Evolutionary conservation across 2,329 filamentous ascomycete species (phyloP), one percentile per base, ranked within the genome.

Genomic region (Stenocarpella maydis): DNA sequence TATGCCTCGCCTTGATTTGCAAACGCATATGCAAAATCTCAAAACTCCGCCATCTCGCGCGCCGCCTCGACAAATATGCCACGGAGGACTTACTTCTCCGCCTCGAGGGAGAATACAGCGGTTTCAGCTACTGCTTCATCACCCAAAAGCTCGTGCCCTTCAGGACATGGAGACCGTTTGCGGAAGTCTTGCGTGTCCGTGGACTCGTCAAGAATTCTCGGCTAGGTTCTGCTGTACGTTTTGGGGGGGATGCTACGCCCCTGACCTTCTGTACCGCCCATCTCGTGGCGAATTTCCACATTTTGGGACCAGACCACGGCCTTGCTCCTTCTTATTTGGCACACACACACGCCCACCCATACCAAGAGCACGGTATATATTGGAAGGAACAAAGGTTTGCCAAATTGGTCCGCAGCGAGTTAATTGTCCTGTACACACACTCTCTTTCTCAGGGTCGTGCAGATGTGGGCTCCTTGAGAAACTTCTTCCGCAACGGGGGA

Each of bases 61-160:
- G 19, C 47, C 37, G 69, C 49, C 69, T 71, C 50, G 58, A 71
- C 37, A 17, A 26, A 60, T 19, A 68, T 52, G 69, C 34, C 41
- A 71, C 65, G 49, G 69, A 71, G 52, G 65, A 21, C 55, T 65
- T 71, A 31, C 69, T 71, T 65, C 65, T 55, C 49, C 55, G 65
- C 55, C 65, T 71, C 43, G 65, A 71, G 64, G 65, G 54, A 47
- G 69, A 68, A 2, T 68, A 37, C 49, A 39, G 58, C 50, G 69
- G 69, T 49, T 37, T 68, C 14, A 65, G 47, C 58, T 68, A 71
- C 65, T 71, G 69, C 39, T 65, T n/a, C 58, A 15, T 37, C 47
- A 15, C 34, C 50, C 31, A 8, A 37, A 58, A 58, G 37, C 54
- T 58, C 54, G 37, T 19, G 37, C 54, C 12, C 31, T 58, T 43